A percentile compares a stretch with the other conserved stretches of the same genome.
These are phyloP conservation scores for Penicillium silybi DNA, from an alignment of 495 filamentous ascomycete genomes.

Conservation along the genomic window DNA sequence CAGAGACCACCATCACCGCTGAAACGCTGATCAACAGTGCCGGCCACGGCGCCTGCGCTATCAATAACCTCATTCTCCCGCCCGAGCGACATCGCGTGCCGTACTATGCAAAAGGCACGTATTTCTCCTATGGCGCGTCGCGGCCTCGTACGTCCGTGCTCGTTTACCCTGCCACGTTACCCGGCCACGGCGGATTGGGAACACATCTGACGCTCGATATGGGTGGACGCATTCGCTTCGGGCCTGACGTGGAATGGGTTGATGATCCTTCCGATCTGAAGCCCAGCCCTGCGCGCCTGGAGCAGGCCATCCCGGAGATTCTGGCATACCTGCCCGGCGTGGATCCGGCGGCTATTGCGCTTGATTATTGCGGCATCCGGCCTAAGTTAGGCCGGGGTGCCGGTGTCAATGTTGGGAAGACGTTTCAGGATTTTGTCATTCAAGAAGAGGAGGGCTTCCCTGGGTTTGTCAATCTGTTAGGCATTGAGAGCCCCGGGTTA, in stretches of 20 bases:
- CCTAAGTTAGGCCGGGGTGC: slow-evolving; percentile 71
- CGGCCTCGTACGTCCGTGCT: slow-evolving; percentile 66
- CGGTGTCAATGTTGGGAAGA: slow-evolving; percentile 54
- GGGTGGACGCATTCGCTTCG: slow-evolving; percentile 81
- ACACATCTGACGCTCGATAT: slow-evolving; percentile 93
- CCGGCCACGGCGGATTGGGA: slow-evolving; percentile 78
- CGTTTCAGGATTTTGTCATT: slow-evolving; percentile 85
- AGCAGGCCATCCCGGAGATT: slow-evolving; percentile 70
- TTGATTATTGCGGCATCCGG: slow-evolving; percentile 88
- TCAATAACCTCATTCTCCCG: slow-evolving; percentile 82
- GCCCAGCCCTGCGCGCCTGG: slow-evolving; percentile 53
- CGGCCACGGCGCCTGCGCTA: slow-evolving; percentile 67
- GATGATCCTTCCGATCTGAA: slow-evolving; percentile 54
- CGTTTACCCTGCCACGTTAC: slow-evolving; percentile 79
- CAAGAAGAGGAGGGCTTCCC: slow-evolving; percentile 72
- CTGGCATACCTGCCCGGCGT: slow-evolving; percentile 72
- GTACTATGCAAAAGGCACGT: slow-evolving; percentile 90
- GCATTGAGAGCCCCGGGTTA: slow-evolving; percentile 93
- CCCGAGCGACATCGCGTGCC: slow-evolving; percentile 50
- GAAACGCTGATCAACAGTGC: slow-evolving; percentile 82
- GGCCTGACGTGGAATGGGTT: slow-evolving; percentile 95
- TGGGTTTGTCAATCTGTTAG: slow-evolving; percentile 89
- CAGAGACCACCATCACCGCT: slow-evolving; percentile 57
- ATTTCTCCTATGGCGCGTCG: slow-evolving; percentile 77
- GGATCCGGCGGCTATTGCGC: slow-evolving; percentile 57